phyloP scores from a whole-genome alignment of 352 stramenopile genomes.

The Phytophthora fragariaefolia region DNA sequence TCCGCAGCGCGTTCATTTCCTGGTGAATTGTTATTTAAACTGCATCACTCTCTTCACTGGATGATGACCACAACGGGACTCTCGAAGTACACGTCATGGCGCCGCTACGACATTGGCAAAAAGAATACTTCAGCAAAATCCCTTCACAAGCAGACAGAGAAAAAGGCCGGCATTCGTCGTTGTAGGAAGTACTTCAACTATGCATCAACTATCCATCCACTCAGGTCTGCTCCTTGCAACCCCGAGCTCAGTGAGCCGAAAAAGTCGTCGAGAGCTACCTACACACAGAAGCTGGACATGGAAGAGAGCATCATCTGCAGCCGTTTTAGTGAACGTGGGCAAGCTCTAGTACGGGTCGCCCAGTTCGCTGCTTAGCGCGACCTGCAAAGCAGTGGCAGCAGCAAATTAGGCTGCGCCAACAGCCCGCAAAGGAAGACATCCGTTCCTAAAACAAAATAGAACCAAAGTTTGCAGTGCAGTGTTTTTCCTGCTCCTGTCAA shows the following conservation, averaged over 20 bases:
- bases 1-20: constrained; percentile 44
- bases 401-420: not conserved
- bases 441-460: not conserved
- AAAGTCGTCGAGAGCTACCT: constrained; percentile 38
- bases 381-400: no score
- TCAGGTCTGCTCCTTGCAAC: no score
- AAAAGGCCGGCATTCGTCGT: constrained; percentile 25
- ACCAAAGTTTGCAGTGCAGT: constrained; percentile 1
- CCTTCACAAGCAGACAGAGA: constrained; percentile 46
- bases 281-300: constrained; percentile 55
- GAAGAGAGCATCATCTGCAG: constrained; percentile 40
- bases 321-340: constrained; percentile 48
- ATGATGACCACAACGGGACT: constrained; percentile 55
- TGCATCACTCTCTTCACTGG: constrained; percentile 10
- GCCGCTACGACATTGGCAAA: constrained; percentile 40
- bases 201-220: not conserved
- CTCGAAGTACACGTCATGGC: constrained; percentile 48
- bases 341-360: constrained; percentile 33
- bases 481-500: not conserved
- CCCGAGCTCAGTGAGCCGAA: constrained; percentile 25
- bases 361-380: constrained; percentile 23
- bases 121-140: constrained; percentile 45
- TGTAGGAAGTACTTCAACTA: not conserved
- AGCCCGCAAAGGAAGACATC: not conserved
- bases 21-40: not conserved